Evolutionary conservation across 192 early-diverging fungal genomes (phyloP).

Genomic region (Backusella psychrophila): DNA sequence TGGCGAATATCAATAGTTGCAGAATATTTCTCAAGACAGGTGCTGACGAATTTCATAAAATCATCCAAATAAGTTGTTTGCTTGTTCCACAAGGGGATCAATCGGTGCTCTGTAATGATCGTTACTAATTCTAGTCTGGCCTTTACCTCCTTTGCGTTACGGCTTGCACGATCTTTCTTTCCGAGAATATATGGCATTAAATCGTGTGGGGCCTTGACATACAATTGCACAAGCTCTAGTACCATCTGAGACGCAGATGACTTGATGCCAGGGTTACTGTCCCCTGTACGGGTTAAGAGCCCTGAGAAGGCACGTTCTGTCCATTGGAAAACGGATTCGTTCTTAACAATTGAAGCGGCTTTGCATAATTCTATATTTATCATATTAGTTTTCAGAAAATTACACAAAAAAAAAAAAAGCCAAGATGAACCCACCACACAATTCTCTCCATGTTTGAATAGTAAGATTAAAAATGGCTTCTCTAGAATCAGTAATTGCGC

Average conservation of each 20-base stretch:
- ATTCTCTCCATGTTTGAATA: conserved; percentile 22
- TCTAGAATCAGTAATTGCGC: conserved; percentile 31
- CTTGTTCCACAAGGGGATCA: conserved; percentile 6
- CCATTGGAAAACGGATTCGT: neutral
- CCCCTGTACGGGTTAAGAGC: conserved; percentile 20
- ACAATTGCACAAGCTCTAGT: neutral
- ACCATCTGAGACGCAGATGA: conserved; percentile 4
- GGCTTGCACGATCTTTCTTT: conserved; percentile 24
- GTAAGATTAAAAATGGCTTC: conserved; percentile 17
- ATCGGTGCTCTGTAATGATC: neutral
- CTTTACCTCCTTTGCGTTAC: conserved; percentile 20
- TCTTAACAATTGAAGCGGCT: neutral
- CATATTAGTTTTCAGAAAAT: neutral
- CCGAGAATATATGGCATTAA: neutral
- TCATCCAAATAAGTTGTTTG: neutral
- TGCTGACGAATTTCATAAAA: conserved; percentile 8
- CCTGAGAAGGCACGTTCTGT: conserved; percentile 15
- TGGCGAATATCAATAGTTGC: conserved; percentile 2
- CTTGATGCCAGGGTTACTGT: conserved; percentile 18
- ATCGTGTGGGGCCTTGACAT: neutral
- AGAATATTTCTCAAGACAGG: conserved; percentile 8
- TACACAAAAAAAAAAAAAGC: neutral
- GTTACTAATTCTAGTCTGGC: conserved; percentile 18
- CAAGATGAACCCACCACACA: conserved; percentile 11
- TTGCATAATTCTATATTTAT: conserved; percentile 13